Evolutionary conservation across 2,329 filamentous ascomycete genomes (phyloP).

Genomic region (Colletotrichum plurivorum): DNA sequence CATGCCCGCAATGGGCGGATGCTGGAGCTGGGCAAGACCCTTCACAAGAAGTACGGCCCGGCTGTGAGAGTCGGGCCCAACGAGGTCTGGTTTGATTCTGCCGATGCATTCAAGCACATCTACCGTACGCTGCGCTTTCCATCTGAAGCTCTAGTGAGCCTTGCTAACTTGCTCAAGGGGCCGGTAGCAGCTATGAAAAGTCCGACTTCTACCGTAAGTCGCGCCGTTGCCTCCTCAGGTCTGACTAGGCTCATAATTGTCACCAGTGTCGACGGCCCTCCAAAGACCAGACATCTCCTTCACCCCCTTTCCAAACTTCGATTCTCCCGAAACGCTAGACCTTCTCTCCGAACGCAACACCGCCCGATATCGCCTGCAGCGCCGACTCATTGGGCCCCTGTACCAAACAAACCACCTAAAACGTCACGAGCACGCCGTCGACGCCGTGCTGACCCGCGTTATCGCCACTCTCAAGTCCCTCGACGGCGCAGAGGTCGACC

Average conservation of each 20-base stretch:
- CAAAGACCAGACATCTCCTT: slow-evolving; percentile 59
- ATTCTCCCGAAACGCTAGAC: slow-evolving; percentile 60
- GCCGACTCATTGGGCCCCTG: slow-evolving; percentile 63
- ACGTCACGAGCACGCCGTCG: slow-evolving; percentile 58
- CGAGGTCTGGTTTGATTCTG: slow-evolving; percentile 67
- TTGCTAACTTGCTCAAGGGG: slow-evolving; percentile 49
- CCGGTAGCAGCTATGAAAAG: slow-evolving; percentile 63
- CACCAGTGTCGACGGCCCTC: slow-evolving; percentile 60
- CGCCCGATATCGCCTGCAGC: slow-evolving; percentile 62
- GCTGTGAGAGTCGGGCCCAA: slow-evolving; percentile 68
- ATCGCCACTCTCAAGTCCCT: slow-evolving; percentile 54
- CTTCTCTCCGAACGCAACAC: slow-evolving; percentile 64
- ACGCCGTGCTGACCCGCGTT: slow-evolving; percentile 54
- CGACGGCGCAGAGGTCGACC: slow-evolving; percentile 57
- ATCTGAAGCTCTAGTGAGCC: too few relatives aligned
- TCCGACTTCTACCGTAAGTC: slow-evolving; percentile 65
- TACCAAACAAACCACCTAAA: slow-evolving; percentile 60
- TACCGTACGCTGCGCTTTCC: slow-evolving; percentile 55
- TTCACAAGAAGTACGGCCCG: slow-evolving; percentile 64
- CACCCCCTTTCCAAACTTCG: slow-evolving; percentile 45
- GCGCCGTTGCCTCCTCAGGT: background rate
- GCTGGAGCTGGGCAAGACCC: slow-evolving; percentile 54
- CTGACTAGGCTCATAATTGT: background rate
- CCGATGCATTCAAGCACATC: slow-evolving; percentile 62
- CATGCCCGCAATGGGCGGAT: slow-evolving; percentile 61